A percentile compares a stretch with the other conserved stretches of the same genome.
Conservation (phyloP, 257 asterid species). For the Capsicum rhomboideum region DNA sequence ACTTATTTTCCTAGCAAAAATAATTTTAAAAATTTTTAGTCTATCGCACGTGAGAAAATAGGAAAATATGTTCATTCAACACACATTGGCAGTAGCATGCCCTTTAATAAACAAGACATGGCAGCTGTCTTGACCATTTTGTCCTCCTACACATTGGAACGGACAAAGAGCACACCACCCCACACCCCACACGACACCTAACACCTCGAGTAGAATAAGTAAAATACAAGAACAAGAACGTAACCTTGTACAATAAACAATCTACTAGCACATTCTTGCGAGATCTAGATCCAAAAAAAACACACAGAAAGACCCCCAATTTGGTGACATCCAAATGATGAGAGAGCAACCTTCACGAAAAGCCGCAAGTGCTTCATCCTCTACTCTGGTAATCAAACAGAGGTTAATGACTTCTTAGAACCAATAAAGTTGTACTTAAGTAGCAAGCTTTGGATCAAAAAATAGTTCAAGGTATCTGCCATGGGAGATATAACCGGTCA, state of each 20-base stretch:
- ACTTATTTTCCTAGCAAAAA: too few relatives aligned
- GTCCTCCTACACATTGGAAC: too few relatives aligned
- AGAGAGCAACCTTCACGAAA: slow-evolving; percentile 74
- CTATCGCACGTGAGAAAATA: too few relatives aligned
- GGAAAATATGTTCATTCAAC: too few relatives aligned
- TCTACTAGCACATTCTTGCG: neutral
- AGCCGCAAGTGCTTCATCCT: slow-evolving; percentile 64
- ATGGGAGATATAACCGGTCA: neutral
- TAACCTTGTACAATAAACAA: neutral
- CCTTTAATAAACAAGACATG: too few relatives aligned
- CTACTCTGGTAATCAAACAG: slow-evolving; percentile 45
- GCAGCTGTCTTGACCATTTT: too few relatives aligned
- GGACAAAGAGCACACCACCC: too few relatives aligned
- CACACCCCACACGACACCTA: too few relatives aligned
- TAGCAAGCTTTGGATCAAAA: neutral
- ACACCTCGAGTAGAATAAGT: neutral
- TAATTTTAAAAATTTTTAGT: too few relatives aligned
- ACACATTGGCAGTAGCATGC: too few relatives aligned
- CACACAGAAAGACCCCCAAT: slow-evolving; percentile 32
- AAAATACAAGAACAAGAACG: neutral
- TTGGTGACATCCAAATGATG: slow-evolving; percentile 60
- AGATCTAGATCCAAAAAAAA: neutral
- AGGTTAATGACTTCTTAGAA: neutral
- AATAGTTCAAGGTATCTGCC: neutral
- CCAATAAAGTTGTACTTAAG: neutral